phyloP scores from a whole-genome alignment of 768 basidiomycete genomes.

The Ephemerocybe angulata region DNA sequence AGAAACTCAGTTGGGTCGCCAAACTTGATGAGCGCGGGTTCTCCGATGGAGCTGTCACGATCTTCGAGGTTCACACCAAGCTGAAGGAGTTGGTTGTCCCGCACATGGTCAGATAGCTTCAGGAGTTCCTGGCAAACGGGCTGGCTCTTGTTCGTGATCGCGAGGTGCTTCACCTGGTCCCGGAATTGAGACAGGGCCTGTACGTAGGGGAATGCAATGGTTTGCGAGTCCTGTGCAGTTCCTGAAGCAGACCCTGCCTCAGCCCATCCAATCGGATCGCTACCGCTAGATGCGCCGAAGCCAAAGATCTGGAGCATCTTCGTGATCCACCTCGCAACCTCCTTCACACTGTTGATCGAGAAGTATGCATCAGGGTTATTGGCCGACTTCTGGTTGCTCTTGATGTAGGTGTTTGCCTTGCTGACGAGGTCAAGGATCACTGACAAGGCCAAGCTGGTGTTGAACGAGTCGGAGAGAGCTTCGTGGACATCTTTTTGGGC shows the following conservation, averaged over 20 bases:
- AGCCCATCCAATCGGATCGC: constrained; percentile 80
- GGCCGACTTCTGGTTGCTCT: constrained; percentile 51
- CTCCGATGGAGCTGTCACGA: constrained; percentile 95
- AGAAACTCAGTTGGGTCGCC: constrained; percentile 80
- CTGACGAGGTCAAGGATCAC: constrained; percentile 82
- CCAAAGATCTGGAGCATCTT: constrained; percentile 77
- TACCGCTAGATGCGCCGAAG: constrained; percentile 63
- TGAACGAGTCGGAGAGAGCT: constrained; percentile 95
- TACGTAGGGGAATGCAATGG: constrained; percentile 85
- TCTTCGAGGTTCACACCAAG: constrained; percentile 96
- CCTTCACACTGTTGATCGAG: constrained; percentile 54
- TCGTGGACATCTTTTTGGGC: constrained; percentile 76
- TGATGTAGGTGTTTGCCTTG: constrained; percentile 86
- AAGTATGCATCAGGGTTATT: constrained; percentile 30
- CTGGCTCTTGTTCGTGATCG: constrained; percentile 65
- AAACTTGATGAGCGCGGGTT: constrained; percentile 85
- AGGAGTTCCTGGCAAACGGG: constrained; percentile 76
- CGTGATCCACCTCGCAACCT: constrained; percentile 66
- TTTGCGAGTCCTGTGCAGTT: constrained; percentile 57
- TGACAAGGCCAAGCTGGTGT: constrained; percentile 81
- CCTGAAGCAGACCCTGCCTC: constrained; percentile 33
- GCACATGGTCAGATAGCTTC: constrained; percentile 81
- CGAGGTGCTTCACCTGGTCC: constrained; percentile 79
- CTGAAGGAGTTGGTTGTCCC: constrained; percentile 86
- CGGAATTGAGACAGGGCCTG: constrained; percentile 85